phyloP scores from a whole-genome alignment of 129 eudicot species.

The Flaveria sonorensis region DNA sequence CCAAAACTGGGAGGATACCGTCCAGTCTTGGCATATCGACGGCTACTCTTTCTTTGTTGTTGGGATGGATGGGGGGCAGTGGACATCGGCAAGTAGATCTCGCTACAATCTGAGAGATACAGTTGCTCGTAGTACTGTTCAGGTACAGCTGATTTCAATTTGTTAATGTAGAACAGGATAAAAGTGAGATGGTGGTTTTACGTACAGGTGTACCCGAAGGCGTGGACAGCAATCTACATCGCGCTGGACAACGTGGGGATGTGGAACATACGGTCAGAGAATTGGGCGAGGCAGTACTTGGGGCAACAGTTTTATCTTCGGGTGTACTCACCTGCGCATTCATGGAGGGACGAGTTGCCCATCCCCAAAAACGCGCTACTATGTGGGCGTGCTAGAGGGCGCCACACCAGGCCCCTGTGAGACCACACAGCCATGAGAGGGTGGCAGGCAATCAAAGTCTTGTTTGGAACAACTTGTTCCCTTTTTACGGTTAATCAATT shows the following conservation, averaged over 20 bases:
- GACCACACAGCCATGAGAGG: neutral
- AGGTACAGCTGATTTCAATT: constrained; percentile 33
- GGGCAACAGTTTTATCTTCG: constrained; percentile 79
- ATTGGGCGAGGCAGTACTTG: constrained; percentile 75
- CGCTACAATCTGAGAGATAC: constrained; percentile 66
- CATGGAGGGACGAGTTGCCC: constrained; percentile 50
- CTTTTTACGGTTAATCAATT: neutral
- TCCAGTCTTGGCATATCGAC: constrained; percentile 91
- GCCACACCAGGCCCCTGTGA: constrained; percentile 42
- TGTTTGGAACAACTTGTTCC: constrained; percentile 37
- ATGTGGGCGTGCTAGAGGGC: constrained; percentile 40
- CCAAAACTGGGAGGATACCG: constrained; percentile 83
- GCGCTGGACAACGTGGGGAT: constrained; percentile 77
- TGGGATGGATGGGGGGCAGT: constrained; percentile 87
- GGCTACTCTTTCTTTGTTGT: constrained; percentile 97
- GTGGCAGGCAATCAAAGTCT: no score
- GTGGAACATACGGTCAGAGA: constrained; percentile 70
- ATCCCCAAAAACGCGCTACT: constrained; percentile 42
- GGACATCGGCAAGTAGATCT: constrained; percentile 57
- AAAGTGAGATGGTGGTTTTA: neutral
- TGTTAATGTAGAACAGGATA: neutral
- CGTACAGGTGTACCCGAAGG: constrained; percentile 63
- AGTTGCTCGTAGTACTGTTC: constrained; percentile 59
- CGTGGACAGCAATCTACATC: constrained; percentile 78
- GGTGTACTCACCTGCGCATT: constrained; percentile 64